Percentiles rank a stretch among this genome's conserved stretches.
These are phyloP conservation scores for Lolium multiflorum DNA, from an alignment of 176 grass and related monocot genomes.

Conservation along the genomic window DNA sequence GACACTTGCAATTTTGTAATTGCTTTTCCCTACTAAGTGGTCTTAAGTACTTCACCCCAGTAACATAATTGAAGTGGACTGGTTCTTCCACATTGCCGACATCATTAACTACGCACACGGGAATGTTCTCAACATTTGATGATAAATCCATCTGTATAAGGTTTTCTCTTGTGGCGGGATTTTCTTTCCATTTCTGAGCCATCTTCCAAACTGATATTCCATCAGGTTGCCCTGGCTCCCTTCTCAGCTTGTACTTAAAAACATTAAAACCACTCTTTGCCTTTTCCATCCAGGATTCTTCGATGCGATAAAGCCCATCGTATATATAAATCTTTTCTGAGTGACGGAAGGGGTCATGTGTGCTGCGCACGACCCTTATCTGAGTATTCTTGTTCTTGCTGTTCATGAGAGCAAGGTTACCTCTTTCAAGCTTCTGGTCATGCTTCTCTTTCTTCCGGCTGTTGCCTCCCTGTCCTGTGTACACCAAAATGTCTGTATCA, in stretches of 20 bases:
- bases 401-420: slow-evolving; percentile 78
- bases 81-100: slow-evolving; percentile 37
- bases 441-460: slow-evolving; percentile 54
- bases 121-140: slow-evolving; percentile 48
- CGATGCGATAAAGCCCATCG: slow-evolving; percentile 70
- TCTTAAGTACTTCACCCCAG: slow-evolving; percentile 40
- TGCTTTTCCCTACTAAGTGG: slow-evolving; percentile 26
- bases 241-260: slow-evolving; percentile 68
- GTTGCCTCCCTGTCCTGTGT: slow-evolving; percentile 71
- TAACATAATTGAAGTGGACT: slow-evolving; percentile 55
- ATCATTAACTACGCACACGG: slow-evolving; percentile 61
- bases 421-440: slow-evolving; percentile 79
- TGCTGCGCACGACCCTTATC: slow-evolving; percentile 67
- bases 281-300: slow-evolving; percentile 59
- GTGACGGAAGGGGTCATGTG: slow-evolving; percentile 42
- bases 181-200: slow-evolving; percentile 67
- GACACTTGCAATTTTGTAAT: slow-evolving; percentile 54
- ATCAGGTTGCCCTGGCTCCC: slow-evolving; percentile 62
- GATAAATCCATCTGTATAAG: slow-evolving; percentile 49
- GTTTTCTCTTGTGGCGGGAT: slow-evolving; percentile 49
- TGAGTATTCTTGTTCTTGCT: slow-evolving; percentile 52
- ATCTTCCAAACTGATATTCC: slow-evolving; percentile 72
- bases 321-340: slow-evolving; percentile 73
- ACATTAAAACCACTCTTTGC: slow-evolving; percentile 53
- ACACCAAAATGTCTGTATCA: slow-evolving; percentile 57